phyloP scores from a whole-genome alignment of 1,284 basidiomycete genomes.

The Ustilago cynodontis region DNA sequence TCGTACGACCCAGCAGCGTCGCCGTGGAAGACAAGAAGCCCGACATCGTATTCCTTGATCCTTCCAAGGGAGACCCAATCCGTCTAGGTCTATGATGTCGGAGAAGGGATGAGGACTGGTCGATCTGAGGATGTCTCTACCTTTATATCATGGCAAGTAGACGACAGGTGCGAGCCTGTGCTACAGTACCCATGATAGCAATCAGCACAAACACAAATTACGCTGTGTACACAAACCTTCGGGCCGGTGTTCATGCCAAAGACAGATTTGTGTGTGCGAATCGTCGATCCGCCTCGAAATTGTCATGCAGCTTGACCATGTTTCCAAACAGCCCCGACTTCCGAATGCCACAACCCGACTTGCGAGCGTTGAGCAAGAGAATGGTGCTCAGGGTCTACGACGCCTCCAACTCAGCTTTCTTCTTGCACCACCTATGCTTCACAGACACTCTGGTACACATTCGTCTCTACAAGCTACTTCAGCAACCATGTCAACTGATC shows the following conservation, averaged over 20 bases:
- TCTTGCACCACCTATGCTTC: neutral
- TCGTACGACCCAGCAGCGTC: slow-evolving; percentile 35
- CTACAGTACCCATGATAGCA: neutral
- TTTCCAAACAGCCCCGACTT: neutral
- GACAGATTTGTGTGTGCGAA: neutral
- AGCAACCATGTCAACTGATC: slow-evolving; percentile 33
- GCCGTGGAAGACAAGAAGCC: slow-evolving; percentile 37
- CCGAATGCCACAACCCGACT: slow-evolving; percentile 11
- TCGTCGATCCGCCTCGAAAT: slow-evolving; percentile 3
- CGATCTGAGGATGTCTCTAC: neutral
- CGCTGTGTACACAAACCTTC: neutral
- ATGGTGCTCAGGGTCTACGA: slow-evolving; percentile 20
- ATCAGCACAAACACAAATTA: too few relatives aligned
- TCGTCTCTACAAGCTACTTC: neutral
- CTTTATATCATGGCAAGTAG: slow-evolving; percentile 1
- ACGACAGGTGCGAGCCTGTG: neutral
- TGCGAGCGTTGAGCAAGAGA: neutral
- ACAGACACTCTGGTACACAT: neutral
- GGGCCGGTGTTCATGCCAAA: slow-evolving; percentile 14
- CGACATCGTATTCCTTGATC: slow-evolving; percentile 20
- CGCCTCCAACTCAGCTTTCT: slow-evolving; percentile 13
- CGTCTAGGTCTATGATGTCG: neutral
- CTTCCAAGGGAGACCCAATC: neutral
- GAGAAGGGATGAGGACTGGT: neutral
- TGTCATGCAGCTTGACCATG: slow-evolving; percentile 24